Percentiles rank a stretch among this genome's conserved stretches.
phyloP scores from a whole-genome alignment of 208 protist genomes.

The Wallacemonas sp. region DNA sequence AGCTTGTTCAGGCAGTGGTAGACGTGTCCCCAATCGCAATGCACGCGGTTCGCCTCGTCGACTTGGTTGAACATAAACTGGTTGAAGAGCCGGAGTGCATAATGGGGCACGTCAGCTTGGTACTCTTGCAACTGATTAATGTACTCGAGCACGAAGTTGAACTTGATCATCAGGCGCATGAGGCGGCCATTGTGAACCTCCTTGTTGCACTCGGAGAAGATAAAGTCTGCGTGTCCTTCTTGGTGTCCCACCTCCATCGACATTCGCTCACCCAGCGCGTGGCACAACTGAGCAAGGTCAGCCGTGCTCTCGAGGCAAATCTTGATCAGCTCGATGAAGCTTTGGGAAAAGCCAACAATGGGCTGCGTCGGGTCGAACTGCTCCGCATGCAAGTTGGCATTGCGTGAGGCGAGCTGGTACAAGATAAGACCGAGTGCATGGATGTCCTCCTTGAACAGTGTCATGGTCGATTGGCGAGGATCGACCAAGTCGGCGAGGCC shows the following conservation, averaged over 20 bases:
- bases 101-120: conserved; percentile 58
- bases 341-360: conserved; percentile 70
- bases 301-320: conserved; percentile 64
- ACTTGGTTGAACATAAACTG: conserved; percentile 97
- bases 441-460: conserved; percentile 79
- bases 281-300: conserved; percentile 66
- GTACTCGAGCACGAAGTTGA: conserved; percentile 91
- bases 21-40: conserved; percentile 93
- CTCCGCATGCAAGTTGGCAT: conserved; percentile 55
- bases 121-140: conserved; percentile 83
- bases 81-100: conserved; percentile 93
- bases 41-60: conserved; percentile 86
- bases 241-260: conserved; percentile 87
- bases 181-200: conserved; percentile 96
- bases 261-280: conserved; percentile 79
- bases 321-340: conserved; percentile 79
- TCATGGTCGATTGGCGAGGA: conserved; percentile 28
- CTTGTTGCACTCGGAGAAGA: conserved; percentile 90
- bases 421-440: conserved; percentile 76
- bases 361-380: conserved; percentile 59
- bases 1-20: conserved; percentile 97
- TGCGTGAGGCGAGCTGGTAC: conserved; percentile 74
- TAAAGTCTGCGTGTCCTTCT: conserved; percentile 85
- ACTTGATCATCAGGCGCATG: conserved; percentile 94
- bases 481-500: conserved; percentile 79